Evolutionary conservation across 192 early-diverging fungal genomes (phyloP), one percentile per base, ranked within the genome.

Genomic region (Powellomyces hirtus): DNA sequence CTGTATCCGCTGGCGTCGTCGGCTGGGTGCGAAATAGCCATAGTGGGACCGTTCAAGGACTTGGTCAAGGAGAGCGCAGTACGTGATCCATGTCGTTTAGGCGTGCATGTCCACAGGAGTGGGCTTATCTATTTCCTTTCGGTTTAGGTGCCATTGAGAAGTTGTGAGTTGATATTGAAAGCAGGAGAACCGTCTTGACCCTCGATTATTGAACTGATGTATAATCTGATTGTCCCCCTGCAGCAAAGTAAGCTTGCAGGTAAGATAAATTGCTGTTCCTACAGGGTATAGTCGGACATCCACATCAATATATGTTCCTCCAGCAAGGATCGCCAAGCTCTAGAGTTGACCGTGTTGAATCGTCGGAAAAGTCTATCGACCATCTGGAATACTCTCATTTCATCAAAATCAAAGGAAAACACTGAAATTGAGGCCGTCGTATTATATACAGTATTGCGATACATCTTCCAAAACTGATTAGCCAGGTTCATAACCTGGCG

Each of bases 1-100:
- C 69, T 13, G 40, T 40, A 10, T 20, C 14, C 20, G 44, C 70
- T 35, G 45, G 59, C 14, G 27, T 76, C 26, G 38, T 60, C 10
- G 75, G 75, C n/a, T 76, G 26, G 31, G 75, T 76, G 24, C 20
- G 66, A 38, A 76, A 76, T 53, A 62, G 53, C 34, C 24, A 33
- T 16, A 27, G 64, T 14, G 65, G 65, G 16, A 68, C 51, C 37
- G 75, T 76, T 8, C 64, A 59, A 8, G 75, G 75, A 3, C 37
- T 74, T 11, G 75, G 34, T 8, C 75, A 76, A 51, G 75, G 75
- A 11, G 24, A 29, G 11, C 24, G 27, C 38, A 27, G 51, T 53
- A 36, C 1, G 53, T 38, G 4, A 18, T 24, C 5, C 46, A 49
- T 24, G 16, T 24, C n/a, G 16, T 24, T 49, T 3, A 42, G 40